Base-by-base conservation (phyloP, 306 rosid genomes). In the Castanospermum australe region DNA sequence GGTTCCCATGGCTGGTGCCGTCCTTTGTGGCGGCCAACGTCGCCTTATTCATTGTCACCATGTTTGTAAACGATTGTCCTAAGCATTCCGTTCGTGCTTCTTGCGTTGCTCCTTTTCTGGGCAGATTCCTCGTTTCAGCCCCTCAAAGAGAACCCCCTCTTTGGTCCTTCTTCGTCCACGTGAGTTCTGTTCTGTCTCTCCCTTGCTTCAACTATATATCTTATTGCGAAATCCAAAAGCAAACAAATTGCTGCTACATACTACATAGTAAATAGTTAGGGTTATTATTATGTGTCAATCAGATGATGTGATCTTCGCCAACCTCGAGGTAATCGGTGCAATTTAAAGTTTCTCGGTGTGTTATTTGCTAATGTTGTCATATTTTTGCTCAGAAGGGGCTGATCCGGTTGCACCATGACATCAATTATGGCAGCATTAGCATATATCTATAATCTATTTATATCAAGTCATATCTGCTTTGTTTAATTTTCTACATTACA, bases 1-100 rank as follows among this genome's bases (percentile, higher is more conserved):
- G 89, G 87, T 65, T 24, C 0, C 47, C 89, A 36, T 83, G 89
- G 90, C 67, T 86, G 78, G 87, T 86, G 21, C 87, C 90, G 73
- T 77, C 50, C 5, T 76, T 86, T 69, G 90, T 86, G 71, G 85
- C 56, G 72, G 83, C 61, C 62, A 86, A 86, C 77, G 45, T 83
- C 73, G 76, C n/a, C 24, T 10, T 86, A 0, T 83, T 86, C 68
- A 57, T 68, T 65, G 36, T 72, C 38, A 71, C 85, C 9, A 86
- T 86, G 89, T 72, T 25, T 28, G 55, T 80, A 30, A 86, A 83
- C 57, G 30, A 86, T 67, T 86, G 89, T 50, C 89, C 89, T 8
- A 51, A 83, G 51, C 73, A 77, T 14, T 83, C 82, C 0, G 5
- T 12, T 0, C 45, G 45, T 15, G 21, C 15, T 22, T 54, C 71